Evolutionary conservation across 208 protist species (phyloP).

Genomic region (Zelonia costaricensis): DNA sequence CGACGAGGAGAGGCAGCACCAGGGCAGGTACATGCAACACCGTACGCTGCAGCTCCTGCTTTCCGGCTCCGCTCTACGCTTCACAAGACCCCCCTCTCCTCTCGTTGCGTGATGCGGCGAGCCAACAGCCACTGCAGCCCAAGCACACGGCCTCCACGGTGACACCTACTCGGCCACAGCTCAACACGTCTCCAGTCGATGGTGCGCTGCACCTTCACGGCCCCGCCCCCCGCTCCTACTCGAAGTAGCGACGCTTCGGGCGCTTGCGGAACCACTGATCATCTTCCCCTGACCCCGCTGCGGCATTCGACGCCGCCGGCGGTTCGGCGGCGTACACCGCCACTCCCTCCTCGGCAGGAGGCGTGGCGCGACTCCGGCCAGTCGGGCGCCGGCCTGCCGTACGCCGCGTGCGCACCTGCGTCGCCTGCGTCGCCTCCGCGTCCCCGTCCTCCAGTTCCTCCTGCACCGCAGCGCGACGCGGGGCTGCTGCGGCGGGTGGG

Average conservation of each 20-base stretch:
- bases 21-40: too few species aligned
- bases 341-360: not conserved
- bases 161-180: too few species aligned
- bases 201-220: not conserved
- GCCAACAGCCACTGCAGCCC: too few species aligned
- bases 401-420: slow-evolving; percentile 20
- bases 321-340: not conserved
- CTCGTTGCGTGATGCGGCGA: too few species aligned
- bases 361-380: not conserved
- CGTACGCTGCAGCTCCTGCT: too few species aligned
- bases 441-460: not conserved
- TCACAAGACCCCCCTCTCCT: too few species aligned
- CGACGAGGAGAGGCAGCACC: not conserved
- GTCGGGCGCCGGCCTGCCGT: slow-evolving; percentile 14
- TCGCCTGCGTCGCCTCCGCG: too few species aligned
- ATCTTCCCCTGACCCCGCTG: not conserved
- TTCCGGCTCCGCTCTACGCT: too few species aligned
- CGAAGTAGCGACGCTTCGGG: slow-evolving; percentile 44
- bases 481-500: not conserved
- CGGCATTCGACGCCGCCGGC: not conserved
- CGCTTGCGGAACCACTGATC: slow-evolving; percentile 47
- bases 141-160: too few species aligned
- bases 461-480: not conserved
- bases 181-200: not conserved
- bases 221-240: slow-evolving; percentile 8